Evolutionary conservation across 495 filamentous ascomycete genomes (phyloP).

Genomic region (Halenospora varia): DNA sequence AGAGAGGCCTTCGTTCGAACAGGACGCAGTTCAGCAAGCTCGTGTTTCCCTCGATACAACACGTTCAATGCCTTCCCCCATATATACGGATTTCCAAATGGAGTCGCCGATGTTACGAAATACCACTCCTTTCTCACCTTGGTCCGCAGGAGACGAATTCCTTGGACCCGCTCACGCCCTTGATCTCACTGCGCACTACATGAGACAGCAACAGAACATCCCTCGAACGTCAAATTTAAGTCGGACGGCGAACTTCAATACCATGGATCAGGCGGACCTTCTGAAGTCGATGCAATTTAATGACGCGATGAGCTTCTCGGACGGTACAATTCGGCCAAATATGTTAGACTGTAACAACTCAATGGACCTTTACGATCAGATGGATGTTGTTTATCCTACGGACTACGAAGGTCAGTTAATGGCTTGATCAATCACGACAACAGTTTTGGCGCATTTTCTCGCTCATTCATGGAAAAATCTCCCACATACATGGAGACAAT

Average conservation of each 20-base stretch:
- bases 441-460: background rate
- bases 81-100: slow-evolving; percentile 17
- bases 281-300: slow-evolving; percentile 17
- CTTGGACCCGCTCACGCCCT: slow-evolving; percentile 15
- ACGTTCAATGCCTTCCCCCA: slow-evolving; percentile 18
- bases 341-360: slow-evolving; percentile 22
- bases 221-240: slow-evolving; percentile 2
- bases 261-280: background rate
- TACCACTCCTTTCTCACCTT: slow-evolving; percentile 14
- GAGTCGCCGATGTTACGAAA: slow-evolving; percentile 24
- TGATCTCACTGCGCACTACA: slow-evolving; percentile 17
- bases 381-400: slow-evolving; percentile 17
- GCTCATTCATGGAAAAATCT: background rate
- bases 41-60: slow-evolving; percentile 16
- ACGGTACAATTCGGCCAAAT: slow-evolving; percentile 19
- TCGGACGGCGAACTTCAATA: background rate
- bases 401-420: slow-evolving; percentile 13
- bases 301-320: slow-evolving; percentile 15
- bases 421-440: background rate
- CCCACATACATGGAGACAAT: background rate
- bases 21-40: slow-evolving; percentile 5
- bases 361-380: slow-evolving; percentile 12
- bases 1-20: background rate
- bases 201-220: slow-evolving; percentile 8
- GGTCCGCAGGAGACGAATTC: slow-evolving; percentile 23